A percentile compares a stretch with the other conserved stretches of the same genome.
Conservation (phyloP, 306 rosid species). For the Trifolium dubium region DNA sequence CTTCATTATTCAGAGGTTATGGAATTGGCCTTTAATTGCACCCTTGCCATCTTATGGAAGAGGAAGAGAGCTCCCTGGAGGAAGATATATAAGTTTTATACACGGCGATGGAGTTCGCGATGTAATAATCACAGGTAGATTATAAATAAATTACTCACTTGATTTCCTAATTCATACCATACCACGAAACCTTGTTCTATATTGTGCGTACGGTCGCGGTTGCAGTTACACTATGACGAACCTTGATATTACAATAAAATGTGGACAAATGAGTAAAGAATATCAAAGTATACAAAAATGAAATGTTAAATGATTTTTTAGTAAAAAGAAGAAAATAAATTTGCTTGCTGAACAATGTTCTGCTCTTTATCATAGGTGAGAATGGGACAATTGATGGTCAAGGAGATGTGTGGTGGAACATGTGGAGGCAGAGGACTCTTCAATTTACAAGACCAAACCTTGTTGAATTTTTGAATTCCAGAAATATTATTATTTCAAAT, state of each 20-base stretch:
- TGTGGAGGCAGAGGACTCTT: constrained; percentile 94
- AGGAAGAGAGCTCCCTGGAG: constrained; percentile 98
- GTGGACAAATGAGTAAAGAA: not conserved
- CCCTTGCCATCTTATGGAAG: constrained; percentile 99
- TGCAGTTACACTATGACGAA: not conserved
- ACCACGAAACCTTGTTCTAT: not conserved
- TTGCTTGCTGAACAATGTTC: constrained; percentile 5
- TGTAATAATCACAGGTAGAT: constrained; percentile 83
- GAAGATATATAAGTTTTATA: constrained; percentile 80
- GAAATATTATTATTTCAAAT: constrained; percentile 71
- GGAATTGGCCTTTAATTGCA: constrained; percentile 79
- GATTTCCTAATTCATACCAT: constrained; percentile 3
- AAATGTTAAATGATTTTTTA: not conserved
- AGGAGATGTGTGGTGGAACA: constrained; percentile 94
- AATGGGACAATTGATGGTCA: constrained; percentile 96
- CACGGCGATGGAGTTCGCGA: constrained; percentile 78
- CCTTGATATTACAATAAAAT: not conserved
- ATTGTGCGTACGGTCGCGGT: not conserved
- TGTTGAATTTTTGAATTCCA: constrained; percentile 77
- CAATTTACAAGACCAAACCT: constrained; percentile 86
- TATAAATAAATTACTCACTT: constrained; percentile 14
- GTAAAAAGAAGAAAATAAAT: not conserved
- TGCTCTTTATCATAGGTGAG: constrained; percentile 56
- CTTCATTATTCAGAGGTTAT: constrained; percentile 54
- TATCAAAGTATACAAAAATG: constrained; percentile 6